Percentiles rank a stretch among this genome's conserved stretches.
phyloP scores from a whole-genome alignment of 805 yeast genomes.

The Kuraishia piskuri region DNA sequence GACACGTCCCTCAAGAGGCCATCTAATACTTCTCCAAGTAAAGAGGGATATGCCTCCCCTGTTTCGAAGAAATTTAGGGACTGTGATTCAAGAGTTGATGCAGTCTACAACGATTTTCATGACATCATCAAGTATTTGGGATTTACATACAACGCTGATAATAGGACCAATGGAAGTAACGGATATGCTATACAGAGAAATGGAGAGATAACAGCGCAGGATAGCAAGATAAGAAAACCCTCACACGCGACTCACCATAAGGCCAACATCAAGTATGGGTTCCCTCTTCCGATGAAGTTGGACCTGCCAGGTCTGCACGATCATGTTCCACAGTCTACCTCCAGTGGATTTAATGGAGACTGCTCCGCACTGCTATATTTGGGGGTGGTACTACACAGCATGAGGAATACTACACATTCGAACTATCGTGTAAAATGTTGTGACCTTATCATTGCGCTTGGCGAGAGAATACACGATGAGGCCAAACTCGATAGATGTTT shows the following conservation, averaged over 20 bases:
- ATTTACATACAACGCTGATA: slow-evolving; percentile 19
- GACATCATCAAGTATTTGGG: slow-evolving; percentile 33
- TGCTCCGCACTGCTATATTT: slow-evolving; percentile 51
- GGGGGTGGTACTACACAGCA: slow-evolving; percentile 46
- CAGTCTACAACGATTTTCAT: slow-evolving; percentile 51
- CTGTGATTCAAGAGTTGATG: slow-evolving; percentile 50
- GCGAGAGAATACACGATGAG: slow-evolving; percentile 74
- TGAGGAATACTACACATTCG: slow-evolving; percentile 54
- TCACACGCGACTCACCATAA: slow-evolving; percentile 10
- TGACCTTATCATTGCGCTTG: slow-evolving; percentile 65
- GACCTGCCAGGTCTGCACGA: slow-evolving; percentile 45
- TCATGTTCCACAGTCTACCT: slow-evolving; percentile 32
- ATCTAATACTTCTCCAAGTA: too few relatives aligned
- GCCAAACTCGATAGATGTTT: slow-evolving; percentile 77
- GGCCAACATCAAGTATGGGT: neutral
- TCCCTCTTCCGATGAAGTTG: slow-evolving; percentile 28
- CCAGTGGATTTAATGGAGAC: slow-evolving; percentile 19
- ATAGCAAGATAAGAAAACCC: slow-evolving; percentile 4
- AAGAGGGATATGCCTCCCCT: neutral
- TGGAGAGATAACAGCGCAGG: slow-evolving; percentile 2
- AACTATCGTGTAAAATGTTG: slow-evolving; percentile 59
- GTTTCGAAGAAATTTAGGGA: slow-evolving; percentile 25
- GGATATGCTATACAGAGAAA: neutral
- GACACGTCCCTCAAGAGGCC: neutral
- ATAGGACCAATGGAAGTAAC: neutral